A percentile compares a stretch with the other conserved stretches of the same genome.
Evolutionary conservation across 73 alveolate species (phyloP).

Genomic region (Paramecium sonneborni): DNA sequence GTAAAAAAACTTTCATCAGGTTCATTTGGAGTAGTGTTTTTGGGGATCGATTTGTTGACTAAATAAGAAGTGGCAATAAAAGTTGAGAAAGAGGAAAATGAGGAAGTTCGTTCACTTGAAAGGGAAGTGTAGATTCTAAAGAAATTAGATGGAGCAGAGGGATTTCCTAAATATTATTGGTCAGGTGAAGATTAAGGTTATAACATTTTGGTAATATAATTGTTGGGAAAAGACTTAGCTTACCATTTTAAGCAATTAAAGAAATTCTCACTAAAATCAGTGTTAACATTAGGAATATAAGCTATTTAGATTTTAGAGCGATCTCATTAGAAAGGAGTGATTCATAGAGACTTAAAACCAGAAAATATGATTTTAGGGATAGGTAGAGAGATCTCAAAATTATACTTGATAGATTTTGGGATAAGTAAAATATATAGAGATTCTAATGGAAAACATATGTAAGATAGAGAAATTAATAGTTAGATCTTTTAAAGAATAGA

Average conservation of each 20-base stretch:
- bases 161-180: conserved; percentile 60
- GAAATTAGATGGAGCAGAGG: conserved; percentile 57
- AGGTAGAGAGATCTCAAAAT: conserved; percentile 44
- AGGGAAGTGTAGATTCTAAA: conserved; percentile 62
- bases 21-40: conserved; percentile 91
- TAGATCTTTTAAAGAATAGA: conserved; percentile 62
- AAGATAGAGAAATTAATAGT: not conserved
- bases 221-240: conserved; percentile 64
- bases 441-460: conserved; percentile 58
- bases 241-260: conserved; percentile 56
- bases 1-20: conserved; percentile 87
- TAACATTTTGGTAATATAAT: conserved; percentile 49
- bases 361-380: conserved; percentile 62
- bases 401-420: conserved; percentile 60
- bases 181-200: conserved; percentile 65
- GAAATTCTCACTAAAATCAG: conserved; percentile 63
- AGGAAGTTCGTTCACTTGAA: conserved; percentile 60
- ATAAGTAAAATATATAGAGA: conserved; percentile 59
- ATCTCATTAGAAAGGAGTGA: conserved; percentile 53
- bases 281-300: conserved; percentile 26
- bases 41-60: conserved; percentile 57
- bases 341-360: conserved; percentile 68
- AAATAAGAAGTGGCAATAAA: conserved; percentile 65
- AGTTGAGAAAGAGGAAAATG: conserved; percentile 68
- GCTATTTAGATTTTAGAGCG: conserved; percentile 34